Evolutionary conservation across 2,329 filamentous ascomycete genomes (phyloP), one percentile per base, ranked within the genome.

Genomic region (Aspergillus spinulosporus): DNA sequence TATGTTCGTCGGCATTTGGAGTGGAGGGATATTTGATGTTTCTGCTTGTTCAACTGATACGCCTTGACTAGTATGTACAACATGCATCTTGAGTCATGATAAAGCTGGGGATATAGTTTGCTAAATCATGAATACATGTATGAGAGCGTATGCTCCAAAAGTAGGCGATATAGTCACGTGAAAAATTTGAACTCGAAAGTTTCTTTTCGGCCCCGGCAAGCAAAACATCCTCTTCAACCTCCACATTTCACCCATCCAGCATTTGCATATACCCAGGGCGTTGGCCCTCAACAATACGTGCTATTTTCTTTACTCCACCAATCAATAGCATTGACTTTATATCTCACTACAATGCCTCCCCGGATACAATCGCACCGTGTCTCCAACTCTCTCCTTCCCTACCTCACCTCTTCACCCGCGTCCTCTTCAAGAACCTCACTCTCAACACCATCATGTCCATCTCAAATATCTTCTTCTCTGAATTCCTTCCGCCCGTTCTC

Each of bases 361-460:
- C 70, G 73, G 68, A 66, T 76, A 69, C 67, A 72, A 56, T 70
- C 62, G 62, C 68, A 67, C 57, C 63, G 66, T 47, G 66, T 74
- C 52, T 67, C 72, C 42, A 71, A 66, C 59, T 65, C 68, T 40
- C 65, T 72, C 59, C 63, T 70, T 57, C 67, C 68, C 61, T 67
- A 66, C 59, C 58, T 71, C 59, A 68, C 70, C 56, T 64, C 69
- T 48, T 63, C 64, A 21, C 21, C 21, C 64, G 48, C 58, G n/a
- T 66, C 68, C 31, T 65, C 60, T 34, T 54, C 62, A 7, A 45
- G 40, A 54, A 5, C 42, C 34, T 49, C 45, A 5, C 40, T 52
- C 50, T 31, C 49, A 31, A 50, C 39, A n/a, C 29, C 48, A 55
- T 49, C 48, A 49, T 57, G 45, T 37, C 2, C 59, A 32, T 57